Percentiles rank a stretch among this genome's conserved stretches.
These are phyloP conservation scores for Yamadazyma scolyti DNA, from an alignment of 805 yeast species.

Conservation along the genomic window DNA sequence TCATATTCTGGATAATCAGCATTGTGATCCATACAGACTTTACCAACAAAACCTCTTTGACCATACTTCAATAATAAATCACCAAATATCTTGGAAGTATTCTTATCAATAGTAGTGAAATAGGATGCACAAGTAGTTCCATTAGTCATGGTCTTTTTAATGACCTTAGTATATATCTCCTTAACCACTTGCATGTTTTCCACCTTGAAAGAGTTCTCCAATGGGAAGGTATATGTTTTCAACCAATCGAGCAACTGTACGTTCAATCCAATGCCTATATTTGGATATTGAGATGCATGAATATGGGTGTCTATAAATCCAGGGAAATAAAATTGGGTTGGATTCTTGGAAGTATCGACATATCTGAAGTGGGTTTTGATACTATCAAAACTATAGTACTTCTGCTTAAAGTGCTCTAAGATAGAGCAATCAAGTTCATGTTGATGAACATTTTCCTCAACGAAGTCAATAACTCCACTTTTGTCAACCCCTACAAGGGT, in stretches of 20 bases:
- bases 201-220: slow-evolving; percentile 61
- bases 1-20: slow-evolving; percentile 62
- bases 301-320: slow-evolving; percentile 45
- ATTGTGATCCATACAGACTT: slow-evolving; percentile 89
- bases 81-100: slow-evolving; percentile 73
- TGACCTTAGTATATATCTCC: slow-evolving; percentile 61
- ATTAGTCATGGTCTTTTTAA: slow-evolving; percentile 62
- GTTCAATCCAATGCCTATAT: slow-evolving; percentile 67
- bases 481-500: slow-evolving; percentile 63
- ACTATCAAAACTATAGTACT: slow-evolving; percentile 5
- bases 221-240: slow-evolving; percentile 79
- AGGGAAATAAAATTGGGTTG: slow-evolving; percentile 56
- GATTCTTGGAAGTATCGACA: slow-evolving; percentile 28
- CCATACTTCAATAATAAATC: slow-evolving; percentile 62
- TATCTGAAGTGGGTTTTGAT: slow-evolving; percentile 9
- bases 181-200: slow-evolving; percentile 51
- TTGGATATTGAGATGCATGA: slow-evolving; percentile 44
- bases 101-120: slow-evolving; percentile 82
- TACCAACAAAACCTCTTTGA: slow-evolving; percentile 88
- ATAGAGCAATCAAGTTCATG: slow-evolving; percentile 11
- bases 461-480: slow-evolving; percentile 50
- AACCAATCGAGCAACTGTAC: slow-evolving; percentile 89
- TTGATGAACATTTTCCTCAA: slow-evolving; percentile 13
- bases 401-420: slow-evolving; percentile 12
- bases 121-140: slow-evolving; percentile 95